Evolutionary conservation across 352 stramenopile genomes (phyloP).

Genomic region (Pilasporangium apinafurcum): DNA sequence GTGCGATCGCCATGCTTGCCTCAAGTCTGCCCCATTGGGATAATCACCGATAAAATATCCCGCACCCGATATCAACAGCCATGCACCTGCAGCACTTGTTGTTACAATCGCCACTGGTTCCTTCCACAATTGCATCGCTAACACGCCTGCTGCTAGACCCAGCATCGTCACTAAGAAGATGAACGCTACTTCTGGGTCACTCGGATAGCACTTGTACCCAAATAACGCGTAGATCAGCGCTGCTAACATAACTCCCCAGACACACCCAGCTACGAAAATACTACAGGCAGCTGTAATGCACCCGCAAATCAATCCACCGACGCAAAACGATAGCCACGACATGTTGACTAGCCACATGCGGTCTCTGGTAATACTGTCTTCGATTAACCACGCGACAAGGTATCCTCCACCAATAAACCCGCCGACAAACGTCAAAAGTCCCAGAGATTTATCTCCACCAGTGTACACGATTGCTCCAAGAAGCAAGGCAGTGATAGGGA

Average conservation of each 20-base stretch:
- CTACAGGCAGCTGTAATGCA: constrained; percentile 32
- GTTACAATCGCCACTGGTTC: constrained; percentile 44
- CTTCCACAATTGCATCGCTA: constrained; percentile 40
- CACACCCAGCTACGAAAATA: constrained; percentile 32
- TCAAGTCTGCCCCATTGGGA: constrained; percentile 39
- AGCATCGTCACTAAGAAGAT: constrained; percentile 35
- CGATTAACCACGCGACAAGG: constrained; percentile 34
- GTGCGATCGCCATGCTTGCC: constrained; percentile 21
- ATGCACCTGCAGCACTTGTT: constrained; percentile 39
- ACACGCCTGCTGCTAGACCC: constrained; percentile 23
- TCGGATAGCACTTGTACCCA: constrained; percentile 18
- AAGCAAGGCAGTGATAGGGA: too few species aligned
- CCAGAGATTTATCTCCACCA: too few species aligned
- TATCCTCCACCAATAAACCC: constrained; percentile 55
- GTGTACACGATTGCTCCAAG: too few species aligned
- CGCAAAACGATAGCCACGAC: constrained; percentile 42
- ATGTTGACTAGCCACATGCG: constrained; percentile 31
- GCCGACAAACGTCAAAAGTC: constrained; percentile 45
- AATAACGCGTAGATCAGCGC: constrained; percentile 47
- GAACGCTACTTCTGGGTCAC: constrained; percentile 32
- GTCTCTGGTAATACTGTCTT: constrained; percentile 46
- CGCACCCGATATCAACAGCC: constrained; percentile 32
- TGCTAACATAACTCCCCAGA: constrained; percentile 26
- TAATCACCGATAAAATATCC: constrained; percentile 54
- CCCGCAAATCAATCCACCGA: constrained; percentile 36